Evolutionary conservation across 495 filamentous ascomycete species (phyloP).

Genomic region (Penicillium mononematosum): DNA sequence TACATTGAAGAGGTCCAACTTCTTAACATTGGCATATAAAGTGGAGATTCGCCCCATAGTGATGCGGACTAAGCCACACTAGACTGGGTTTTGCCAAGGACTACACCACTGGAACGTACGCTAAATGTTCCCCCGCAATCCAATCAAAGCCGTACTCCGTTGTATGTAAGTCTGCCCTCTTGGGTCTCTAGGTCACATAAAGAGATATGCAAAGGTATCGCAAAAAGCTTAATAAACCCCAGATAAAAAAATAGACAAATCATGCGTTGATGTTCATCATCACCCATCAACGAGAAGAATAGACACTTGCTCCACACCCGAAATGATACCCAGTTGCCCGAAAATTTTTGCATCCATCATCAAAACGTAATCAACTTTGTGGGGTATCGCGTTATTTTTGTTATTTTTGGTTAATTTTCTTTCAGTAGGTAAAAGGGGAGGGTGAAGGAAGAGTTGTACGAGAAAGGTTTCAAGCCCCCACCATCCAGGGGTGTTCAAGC

Average conservation of each 20-base stretch:
- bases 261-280: constrained; percentile 8
- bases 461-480: constrained; percentile 20
- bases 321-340: constrained; percentile 15
- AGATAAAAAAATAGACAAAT: background rate
- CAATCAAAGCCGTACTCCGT: background rate
- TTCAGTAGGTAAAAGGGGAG: constrained; percentile 16
- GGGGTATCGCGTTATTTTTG: constrained; percentile 34
- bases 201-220: constrained; percentile 10
- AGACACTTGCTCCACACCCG: constrained; percentile 1
- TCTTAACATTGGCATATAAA: background rate
- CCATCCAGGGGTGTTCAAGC: constrained; percentile 78
- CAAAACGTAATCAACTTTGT: constrained; percentile 30
- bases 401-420: background rate
- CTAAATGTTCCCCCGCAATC: constrained; percentile 4
- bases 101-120: background rate
- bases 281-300: background rate
- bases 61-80: background rate
- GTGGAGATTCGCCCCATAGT: background rate
- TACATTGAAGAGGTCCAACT: background rate
- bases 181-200: constrained; percentile 6
- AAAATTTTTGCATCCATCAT: constrained; percentile 17
- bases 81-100: background rate
- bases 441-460: background rate
- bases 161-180: background rate
- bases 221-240: constrained; percentile 1